Evolutionary conservation across 2,329 filamentous ascomycete genomes (phyloP), one percentile per base, ranked within the genome.

Genomic region (Cladorrhinum sp.): DNA sequence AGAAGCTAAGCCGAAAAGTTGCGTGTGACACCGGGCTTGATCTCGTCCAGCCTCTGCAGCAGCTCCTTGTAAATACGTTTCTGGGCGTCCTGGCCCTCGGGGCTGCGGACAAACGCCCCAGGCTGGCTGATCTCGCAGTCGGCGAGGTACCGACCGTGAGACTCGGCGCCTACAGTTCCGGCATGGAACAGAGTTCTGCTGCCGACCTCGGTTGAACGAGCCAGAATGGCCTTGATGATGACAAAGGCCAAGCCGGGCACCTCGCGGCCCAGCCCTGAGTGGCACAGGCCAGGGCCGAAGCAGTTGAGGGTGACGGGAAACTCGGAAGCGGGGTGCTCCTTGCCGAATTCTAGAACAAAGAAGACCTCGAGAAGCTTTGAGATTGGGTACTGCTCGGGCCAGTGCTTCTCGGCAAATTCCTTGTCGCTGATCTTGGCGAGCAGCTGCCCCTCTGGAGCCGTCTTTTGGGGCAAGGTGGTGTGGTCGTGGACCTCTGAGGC

Each of bases 291-390:
- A 10, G 57, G 57, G 32, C 48, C 48, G 20, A 48, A 23, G 45
- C 8, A 50, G 50, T 59, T 59, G 50, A 59, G 13, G 5, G 23
- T 54, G 1, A 59, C 50, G 32, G 50, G 57, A 16, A n/a, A n/a
- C 16, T 8, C n/a, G 16, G 48, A 9, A 18, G 56, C 56, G 1
- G 49, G 49, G 18, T 32, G 20, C 9, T 29, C 13, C 10, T 58
- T 45, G 3, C 41, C 55, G 12, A 59, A 18, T 22, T 32, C 50
- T 27, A 27, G 57, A 3, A 53, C 50, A 22, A 18, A 22, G 23
- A 48, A 45, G 22, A 59, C 50, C 24, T 50, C 22, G 7, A 58
- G 41, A 7, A 58, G 55, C 32, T 59, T 59, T 49, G 57, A 54
- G 50, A 59, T 22, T 22, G 50, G 24, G 29, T 32, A 32, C 29